Evolutionary conservation across 345 rosid genomes (phyloP).

Genomic region (Camelina hispida): DNA sequence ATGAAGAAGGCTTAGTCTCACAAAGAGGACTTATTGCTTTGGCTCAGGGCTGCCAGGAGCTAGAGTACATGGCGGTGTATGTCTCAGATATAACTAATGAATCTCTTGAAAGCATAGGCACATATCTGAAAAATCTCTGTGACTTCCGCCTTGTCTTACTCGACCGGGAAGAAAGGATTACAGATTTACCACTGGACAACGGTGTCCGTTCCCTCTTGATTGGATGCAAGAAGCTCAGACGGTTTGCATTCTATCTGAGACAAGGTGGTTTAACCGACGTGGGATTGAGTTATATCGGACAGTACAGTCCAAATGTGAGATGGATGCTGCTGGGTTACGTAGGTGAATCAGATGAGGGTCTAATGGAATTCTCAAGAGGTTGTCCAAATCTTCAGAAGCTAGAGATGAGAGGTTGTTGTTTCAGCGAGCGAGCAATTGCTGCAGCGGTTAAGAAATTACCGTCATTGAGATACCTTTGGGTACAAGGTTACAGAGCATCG

Average conservation of each 20-base stretch:
- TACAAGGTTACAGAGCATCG: slow-evolving; percentile 83
- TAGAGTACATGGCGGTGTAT: slow-evolving; percentile 83
- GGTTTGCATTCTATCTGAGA: slow-evolving; percentile 84
- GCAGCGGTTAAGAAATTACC: slow-evolving; percentile 61
- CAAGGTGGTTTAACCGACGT: slow-evolving; percentile 80
- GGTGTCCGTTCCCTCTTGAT: slow-evolving; percentile 87
- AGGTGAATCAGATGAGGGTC: slow-evolving; percentile 80
- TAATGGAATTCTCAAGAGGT: slow-evolving; percentile 78
- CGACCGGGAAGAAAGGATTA: slow-evolving; percentile 67
- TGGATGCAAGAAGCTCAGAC: slow-evolving; percentile 78
- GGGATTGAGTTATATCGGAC: slow-evolving; percentile 83
- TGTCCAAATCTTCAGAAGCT: slow-evolving; percentile 88
- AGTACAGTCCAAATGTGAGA: slow-evolving; percentile 73
- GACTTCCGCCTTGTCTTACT: slow-evolving; percentile 93
- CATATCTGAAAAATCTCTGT: slow-evolving; percentile 65
- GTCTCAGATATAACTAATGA: slow-evolving; percentile 86
- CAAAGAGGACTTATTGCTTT: slow-evolving; percentile 85
- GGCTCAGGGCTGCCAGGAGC: slow-evolving; percentile 82
- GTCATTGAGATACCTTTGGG: slow-evolving; percentile 93
- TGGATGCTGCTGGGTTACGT: slow-evolving; percentile 95
- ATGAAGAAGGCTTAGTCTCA: slow-evolving; percentile 86
- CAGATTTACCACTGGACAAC: slow-evolving; percentile 87
- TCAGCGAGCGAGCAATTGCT: slow-evolving; percentile 80
- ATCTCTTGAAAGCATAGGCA: slow-evolving; percentile 70
- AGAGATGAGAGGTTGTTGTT: slow-evolving; percentile 93